Evolutionary conservation across 805 yeast species (phyloP).

Genomic region (Candida ulmi): DNA sequence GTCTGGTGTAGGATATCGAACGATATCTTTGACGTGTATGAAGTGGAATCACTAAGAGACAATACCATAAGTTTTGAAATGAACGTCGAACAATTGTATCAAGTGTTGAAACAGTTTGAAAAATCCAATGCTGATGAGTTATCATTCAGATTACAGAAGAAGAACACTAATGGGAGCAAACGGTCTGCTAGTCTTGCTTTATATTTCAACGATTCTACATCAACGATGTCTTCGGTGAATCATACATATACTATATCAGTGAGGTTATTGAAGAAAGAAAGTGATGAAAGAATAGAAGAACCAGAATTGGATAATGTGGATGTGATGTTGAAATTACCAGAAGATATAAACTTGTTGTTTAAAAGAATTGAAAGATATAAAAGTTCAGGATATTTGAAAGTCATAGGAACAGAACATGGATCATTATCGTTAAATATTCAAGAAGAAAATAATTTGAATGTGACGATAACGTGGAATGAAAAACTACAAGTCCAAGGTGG

Average conservation of each 20-base stretch:
- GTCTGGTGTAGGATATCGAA: constrained; percentile 57
- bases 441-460: constrained; percentile 46
- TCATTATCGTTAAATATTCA: constrained; percentile 44
- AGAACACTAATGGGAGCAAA: constrained; percentile 22
- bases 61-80: constrained; percentile 55
- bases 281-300: constrained; percentile 49
- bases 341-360: constrained; percentile 46
- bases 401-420: constrained; percentile 47
- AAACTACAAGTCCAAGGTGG: constrained; percentile 37
- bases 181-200: constrained; percentile 49
- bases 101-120: constrained; percentile 53
- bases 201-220: constrained; percentile 43
- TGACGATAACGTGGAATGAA: constrained; percentile 57
- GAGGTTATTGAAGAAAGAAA: constrained; percentile 48
- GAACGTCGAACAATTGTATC: constrained; percentile 54
- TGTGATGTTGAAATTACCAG: constrained; percentile 44
- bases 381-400: constrained; percentile 42
- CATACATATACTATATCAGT: constrained; percentile 73
- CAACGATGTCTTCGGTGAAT: constrained; percentile 40
- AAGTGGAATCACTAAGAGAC: constrained; percentile 41
- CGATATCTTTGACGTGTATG: constrained; percentile 26
- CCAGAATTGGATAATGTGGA: constrained; percentile 57
- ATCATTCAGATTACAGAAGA: constrained; percentile 43
- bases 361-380: constrained; percentile 64
- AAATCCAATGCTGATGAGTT: constrained; percentile 45